Evolutionary conservation across 192 early-diverging fungal species (phyloP).

Genomic region (Glomus cerebriforme): DNA sequence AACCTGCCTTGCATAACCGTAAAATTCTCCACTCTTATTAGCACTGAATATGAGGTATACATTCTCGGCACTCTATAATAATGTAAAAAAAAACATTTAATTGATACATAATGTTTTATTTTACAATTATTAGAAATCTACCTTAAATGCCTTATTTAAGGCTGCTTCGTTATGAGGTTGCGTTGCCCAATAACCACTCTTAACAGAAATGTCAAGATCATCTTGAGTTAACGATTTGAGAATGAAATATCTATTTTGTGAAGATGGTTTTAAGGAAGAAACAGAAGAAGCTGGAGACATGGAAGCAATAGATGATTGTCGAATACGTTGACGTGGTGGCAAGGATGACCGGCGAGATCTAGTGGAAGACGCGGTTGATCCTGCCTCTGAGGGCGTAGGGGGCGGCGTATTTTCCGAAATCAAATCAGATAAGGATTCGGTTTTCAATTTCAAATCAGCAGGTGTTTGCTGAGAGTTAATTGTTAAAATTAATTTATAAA

Average conservation of each 20-base stretch:
- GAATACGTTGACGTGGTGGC: conserved; percentile 18
- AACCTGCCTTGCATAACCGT: conserved; percentile 49
- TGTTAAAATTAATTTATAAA: background rate
- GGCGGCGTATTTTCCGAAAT: conserved; percentile 31
- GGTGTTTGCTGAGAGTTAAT: conserved; percentile 14
- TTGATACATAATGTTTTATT: no score
- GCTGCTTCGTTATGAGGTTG: conserved; percentile 50
- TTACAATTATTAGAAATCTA: no score
- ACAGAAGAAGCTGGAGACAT: conserved; percentile 32
- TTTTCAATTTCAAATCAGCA: conserved; percentile 28
- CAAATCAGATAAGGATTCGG: background rate
- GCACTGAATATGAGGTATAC: conserved; percentile 55
- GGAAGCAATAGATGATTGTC: conserved; percentile 22
- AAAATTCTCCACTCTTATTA: conserved; percentile 57
- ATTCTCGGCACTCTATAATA: conserved; percentile 39
- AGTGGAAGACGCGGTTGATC: conserved; percentile 25
- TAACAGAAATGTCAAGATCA: conserved; percentile 52
- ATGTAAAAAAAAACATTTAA: no score
- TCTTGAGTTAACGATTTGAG: conserved; percentile 53
- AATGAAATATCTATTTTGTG: conserved; percentile 48
- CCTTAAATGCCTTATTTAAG: conserved; percentile 50
- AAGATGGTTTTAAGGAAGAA: conserved; percentile 35
- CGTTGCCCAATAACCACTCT: conserved; percentile 52
- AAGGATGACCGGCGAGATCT: conserved; percentile 32
- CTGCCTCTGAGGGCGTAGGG: conserved; percentile 22